Conservation (phyloP, 2,329 filamentous ascomycete species). For the Lecanicillium sp. region DNA sequence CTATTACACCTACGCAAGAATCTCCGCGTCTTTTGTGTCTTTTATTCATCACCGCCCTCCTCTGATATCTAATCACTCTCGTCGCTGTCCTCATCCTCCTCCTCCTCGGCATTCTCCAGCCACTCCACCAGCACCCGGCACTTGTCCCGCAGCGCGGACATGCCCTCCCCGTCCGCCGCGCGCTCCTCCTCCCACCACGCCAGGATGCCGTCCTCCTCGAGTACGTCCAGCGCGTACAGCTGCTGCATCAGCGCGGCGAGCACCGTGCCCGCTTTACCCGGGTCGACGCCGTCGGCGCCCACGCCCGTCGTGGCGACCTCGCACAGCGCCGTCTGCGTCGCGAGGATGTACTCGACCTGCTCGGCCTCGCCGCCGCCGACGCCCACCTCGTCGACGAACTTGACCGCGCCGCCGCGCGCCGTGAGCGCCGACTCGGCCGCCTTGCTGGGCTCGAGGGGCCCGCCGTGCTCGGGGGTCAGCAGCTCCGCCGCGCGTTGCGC, state of each 20-base stretch:
- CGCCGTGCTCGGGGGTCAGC: conserved; percentile 41
- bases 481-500: conserved; percentile 74
- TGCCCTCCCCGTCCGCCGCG: conserved; percentile 59
- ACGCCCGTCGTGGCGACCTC: conserved; percentile 32
- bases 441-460: conserved; percentile 50
- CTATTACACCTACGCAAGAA: too few species aligned
- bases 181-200: conserved; percentile 79
- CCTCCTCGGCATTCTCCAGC: conserved; percentile 69
- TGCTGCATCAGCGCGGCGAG: conserved; percentile 76
- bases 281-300: conserved; percentile 46
- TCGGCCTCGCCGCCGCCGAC: conserved; percentile 63
- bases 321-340: conserved; percentile 73
- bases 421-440: conserved; percentile 59
- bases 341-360: conserved; percentile 78
- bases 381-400: conserved; percentile 54
- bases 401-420: conserved; percentile 44
- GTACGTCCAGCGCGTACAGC: conserved; percentile 74
- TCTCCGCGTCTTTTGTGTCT: too few species aligned
- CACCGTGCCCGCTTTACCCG: conserved; percentile 49
- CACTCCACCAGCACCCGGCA: conserved; percentile 78
- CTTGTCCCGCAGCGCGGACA: conserved; percentile 66
- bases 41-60: conserved; percentile 15
- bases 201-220: conserved; percentile 84
- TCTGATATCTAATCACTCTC: conserved; percentile 38
- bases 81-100: conserved; percentile 59